Base-by-base conservation (phyloP, 2,329 filamentous ascomycete genomes). In the Ambrosiella xylebori region DNA sequence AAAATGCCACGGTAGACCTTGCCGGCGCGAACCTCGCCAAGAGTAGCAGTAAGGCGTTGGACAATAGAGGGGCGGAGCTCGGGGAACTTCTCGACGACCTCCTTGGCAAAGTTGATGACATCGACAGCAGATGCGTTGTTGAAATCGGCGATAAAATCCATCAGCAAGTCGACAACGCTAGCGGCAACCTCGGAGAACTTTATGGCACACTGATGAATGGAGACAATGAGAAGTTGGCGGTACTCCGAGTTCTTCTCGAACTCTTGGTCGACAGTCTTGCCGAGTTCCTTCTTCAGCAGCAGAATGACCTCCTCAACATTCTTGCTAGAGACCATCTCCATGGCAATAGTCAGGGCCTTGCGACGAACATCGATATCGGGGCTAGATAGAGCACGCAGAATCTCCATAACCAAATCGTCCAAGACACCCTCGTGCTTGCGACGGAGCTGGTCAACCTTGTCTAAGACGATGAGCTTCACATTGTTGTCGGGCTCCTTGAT, bases 401-500 rank as follows among this genome's bases (percentile, higher is more conserved):
- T 90, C 70, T 98, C 93, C 93, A 98, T 97, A 3, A 87, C 88
- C 54, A 97, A 73, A 66, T 98, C 93, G 67, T 97, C 90, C 59
- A 98, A 72, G 17, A 97, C 82, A 56, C 90, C 90, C 67, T 93
- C 87, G 64, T 95, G 94, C 71, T 88, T 88, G 68, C 85, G 83
- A 64, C 90, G 80, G 62, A 96, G 71, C 65, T 91, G 84, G 65
- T 95, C 86, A 41, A 98, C 93, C 51, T 91, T 85, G 67, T 97
- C 93, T 49, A 98, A 77, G 17, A 98, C 93, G 64, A 98, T 98
- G 51, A 98, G 82, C 74, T 98, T 98, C 63, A 98, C 93, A 68
- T 98, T 98, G 76, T 98, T 98, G 70, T 98, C 93, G 0, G 93
- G 85, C 71, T 97, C 93, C 73, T 95, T 95, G 69, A 98, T 96